These are phyloP conservation scores for Phytopythium sindhum DNA, from an alignment of 352 stramenopile species.

Conservation along the genomic window DNA sequence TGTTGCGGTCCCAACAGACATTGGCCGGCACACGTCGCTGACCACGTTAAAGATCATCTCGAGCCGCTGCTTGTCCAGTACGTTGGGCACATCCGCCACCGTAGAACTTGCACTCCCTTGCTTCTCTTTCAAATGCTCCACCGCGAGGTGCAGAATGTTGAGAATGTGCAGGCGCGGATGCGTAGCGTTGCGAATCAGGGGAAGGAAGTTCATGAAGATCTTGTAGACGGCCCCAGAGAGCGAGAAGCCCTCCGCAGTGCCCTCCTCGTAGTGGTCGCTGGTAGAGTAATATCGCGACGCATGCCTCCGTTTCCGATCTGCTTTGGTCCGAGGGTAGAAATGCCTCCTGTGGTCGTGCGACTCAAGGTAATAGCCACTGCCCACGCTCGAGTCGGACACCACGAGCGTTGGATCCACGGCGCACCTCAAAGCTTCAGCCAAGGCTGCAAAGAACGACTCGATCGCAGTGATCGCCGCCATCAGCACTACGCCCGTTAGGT, in stretches of 20 bases:
- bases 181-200: constrained; percentile 34
- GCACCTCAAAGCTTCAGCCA: constrained; percentile 23
- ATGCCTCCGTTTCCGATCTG: constrained; percentile 7
- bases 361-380: constrained; percentile 18
- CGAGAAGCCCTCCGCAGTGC: constrained; percentile 21
- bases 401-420: constrained; percentile 49
- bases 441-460: constrained; percentile 49
- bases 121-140: constrained; percentile 32
- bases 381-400: constrained; percentile 22
- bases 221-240: constrained; percentile 36
- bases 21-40: constrained; percentile 27
- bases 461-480: constrained; percentile 62
- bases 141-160: constrained; percentile 40
- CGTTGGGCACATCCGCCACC: not conserved
- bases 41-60: constrained; percentile 38
- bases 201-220: constrained; percentile 47
- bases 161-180: constrained; percentile 59
- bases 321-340: constrained; percentile 30
- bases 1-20: not conserved
- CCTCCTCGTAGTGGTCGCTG: not conserved
- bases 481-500: constrained; percentile 40
- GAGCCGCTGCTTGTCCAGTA: constrained; percentile 39
- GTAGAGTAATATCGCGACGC: not conserved
- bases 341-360: constrained; percentile 26
- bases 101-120: not conserved